Conservation (phyloP, 1,284 basidiomycete species). For the Uromyces viciae-fabae region DNA sequence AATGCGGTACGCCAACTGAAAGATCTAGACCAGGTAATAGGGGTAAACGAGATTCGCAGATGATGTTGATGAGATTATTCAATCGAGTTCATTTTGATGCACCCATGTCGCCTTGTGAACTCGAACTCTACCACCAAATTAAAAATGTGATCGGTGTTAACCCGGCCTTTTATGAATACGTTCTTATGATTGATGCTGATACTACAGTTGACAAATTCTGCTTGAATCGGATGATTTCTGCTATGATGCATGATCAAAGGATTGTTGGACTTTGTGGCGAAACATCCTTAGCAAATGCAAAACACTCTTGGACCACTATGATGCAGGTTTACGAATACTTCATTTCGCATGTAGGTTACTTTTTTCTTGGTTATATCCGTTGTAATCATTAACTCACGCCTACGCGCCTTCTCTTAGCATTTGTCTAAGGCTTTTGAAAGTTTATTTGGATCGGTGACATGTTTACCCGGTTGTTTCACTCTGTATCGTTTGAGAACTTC, state of each 20-base stretch:
- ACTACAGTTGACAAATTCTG: slow-evolving; percentile 82
- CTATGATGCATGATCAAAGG: slow-evolving; percentile 81
- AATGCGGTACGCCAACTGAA: slow-evolving; percentile 93
- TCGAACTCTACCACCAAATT: slow-evolving; percentile 99
- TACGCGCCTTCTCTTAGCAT: slow-evolving; percentile 67
- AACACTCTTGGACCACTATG: slow-evolving; percentile 94
- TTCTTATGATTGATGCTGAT: slow-evolving; percentile 96
- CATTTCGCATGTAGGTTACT: slow-evolving; percentile 50
- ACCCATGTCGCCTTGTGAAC: slow-evolving; percentile 91
- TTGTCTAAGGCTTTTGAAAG: slow-evolving; percentile 97
- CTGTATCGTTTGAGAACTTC: slow-evolving; percentile 86
- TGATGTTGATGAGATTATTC: slow-evolving; percentile 93
- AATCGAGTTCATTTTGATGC: slow-evolving; percentile 96
- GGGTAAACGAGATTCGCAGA: slow-evolving; percentile 94
- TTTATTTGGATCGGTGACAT: slow-evolving; percentile 94
- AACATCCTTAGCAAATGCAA: slow-evolving; percentile 80
- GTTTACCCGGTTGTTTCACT: slow-evolving; percentile 92
- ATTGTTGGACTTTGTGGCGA: slow-evolving; percentile 89
- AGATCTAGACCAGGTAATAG: slow-evolving; percentile 87
- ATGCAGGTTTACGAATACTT: slow-evolving; percentile 69
- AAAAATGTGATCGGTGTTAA: slow-evolving; percentile 99
- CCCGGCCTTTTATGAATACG: slow-evolving; percentile 94
- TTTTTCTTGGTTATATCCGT: neutral
- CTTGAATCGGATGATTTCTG: slow-evolving; percentile 82
- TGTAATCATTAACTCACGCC: slow-evolving; percentile 11